Conservation (phyloP, 768 basidiomycete species). For the Kwoniella sp. region DNA sequence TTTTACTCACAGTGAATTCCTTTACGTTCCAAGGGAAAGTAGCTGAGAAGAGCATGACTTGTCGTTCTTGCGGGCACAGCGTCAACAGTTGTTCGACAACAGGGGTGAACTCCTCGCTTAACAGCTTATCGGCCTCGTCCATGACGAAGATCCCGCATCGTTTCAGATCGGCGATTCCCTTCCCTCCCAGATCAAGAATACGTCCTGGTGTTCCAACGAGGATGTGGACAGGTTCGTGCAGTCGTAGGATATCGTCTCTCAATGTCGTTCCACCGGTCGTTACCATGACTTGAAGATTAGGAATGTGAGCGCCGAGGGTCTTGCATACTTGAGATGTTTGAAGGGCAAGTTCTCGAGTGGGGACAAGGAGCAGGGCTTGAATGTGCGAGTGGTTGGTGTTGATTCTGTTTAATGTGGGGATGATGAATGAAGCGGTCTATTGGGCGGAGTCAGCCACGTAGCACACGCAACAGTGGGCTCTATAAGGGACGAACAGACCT, state of each 20-base stretch:
- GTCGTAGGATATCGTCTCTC: constrained; percentile 93
- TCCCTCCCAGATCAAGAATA: constrained; percentile 90
- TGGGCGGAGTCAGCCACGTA: constrained; percentile 51
- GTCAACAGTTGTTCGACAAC: constrained; percentile 94
- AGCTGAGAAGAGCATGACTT: constrained; percentile 99
- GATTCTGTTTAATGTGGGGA: constrained; percentile 91
- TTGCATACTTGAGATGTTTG: constrained; percentile 99
- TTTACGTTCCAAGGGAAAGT: constrained; percentile 99
- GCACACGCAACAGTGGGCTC: background rate
- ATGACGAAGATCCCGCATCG: constrained; percentile 97
- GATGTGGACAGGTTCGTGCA: constrained; percentile 87
- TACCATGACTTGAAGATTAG: constrained; percentile 91
- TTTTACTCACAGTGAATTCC: constrained; percentile 81
- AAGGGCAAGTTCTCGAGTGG: constrained; percentile 96
- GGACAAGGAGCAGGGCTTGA: constrained; percentile 93
- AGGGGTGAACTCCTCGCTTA: constrained; percentile 95
- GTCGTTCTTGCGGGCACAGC: constrained; percentile 79
- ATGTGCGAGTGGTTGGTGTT: constrained; percentile 82
- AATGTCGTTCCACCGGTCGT: constrained; percentile 97
- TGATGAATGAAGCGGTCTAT: constrained; percentile 96
- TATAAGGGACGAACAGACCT: constrained; percentile 37
- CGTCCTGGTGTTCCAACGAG: constrained; percentile 96
- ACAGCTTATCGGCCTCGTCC: constrained; percentile 98
- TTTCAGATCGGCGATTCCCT: constrained; percentile 88
- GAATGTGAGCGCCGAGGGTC: constrained; percentile 91